Base-by-base conservation (phyloP, 1,284 basidiomycete species). In the Pisolithus thermaeus region DNA sequence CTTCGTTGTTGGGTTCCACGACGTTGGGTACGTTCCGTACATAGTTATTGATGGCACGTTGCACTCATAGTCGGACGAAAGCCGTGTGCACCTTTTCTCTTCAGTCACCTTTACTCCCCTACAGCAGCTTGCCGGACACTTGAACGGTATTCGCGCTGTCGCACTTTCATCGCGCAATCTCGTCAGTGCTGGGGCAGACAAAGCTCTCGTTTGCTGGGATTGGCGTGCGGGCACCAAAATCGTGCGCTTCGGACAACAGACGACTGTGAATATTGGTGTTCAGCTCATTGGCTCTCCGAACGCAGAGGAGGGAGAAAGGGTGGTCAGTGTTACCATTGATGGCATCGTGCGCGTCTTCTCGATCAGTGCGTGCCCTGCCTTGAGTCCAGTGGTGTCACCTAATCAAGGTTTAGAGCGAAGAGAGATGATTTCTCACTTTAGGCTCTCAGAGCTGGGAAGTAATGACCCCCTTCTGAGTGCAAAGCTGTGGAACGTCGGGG, bases 361-460 rank as follows among this genome's bases (percentile, higher is more conserved):
- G 3, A 95, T 95, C 60, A 80, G 86, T 84, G 67, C 74, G 81
- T 73, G 7, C 18, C 46, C 51, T 54, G 38, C 16, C 37, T 36
- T 46, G 46, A 7, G 22, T 46, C 8, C 6, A 25, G 39, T 47
- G 22, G 41, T n/a, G 25, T 14, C n/a, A 41, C 3, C 22, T 4
- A 4, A 18, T 56, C 65, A 32, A 60, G 5, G 14, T 44, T 45
- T 41, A 84, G 82, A 82, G 60, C 77, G 78, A 52, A 73, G 90
- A 53, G 90, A 93, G 69, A 94, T 96, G 92, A 79, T 95, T 16
- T 90, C 88, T 12, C 90, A 94, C 64, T 95, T 91, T 74, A 90
- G 85, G 66, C 73, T 96, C 36, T 80, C 84, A 11, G 90, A 93
- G 56, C 72, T 96, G 35, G 87, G 84, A n/a, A 80, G 72, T 0